Conservation (phyloP, 2,329 filamentous ascomycete species). For the Alternaria ventricosa region DNA sequence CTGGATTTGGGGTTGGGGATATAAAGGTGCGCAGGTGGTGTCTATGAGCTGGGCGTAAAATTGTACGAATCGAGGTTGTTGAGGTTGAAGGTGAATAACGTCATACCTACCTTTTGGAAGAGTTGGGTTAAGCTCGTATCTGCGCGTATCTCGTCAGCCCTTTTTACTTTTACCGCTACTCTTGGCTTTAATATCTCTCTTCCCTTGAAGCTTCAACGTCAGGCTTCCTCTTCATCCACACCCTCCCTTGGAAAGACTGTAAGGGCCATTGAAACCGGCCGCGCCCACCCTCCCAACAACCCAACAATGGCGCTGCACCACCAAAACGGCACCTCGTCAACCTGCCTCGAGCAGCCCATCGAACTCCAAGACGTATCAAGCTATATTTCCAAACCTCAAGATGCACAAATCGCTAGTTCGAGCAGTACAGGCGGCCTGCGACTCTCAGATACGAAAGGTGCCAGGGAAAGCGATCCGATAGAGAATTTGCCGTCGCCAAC, state of each 20-base stretch:
- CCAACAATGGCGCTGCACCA: slow-evolving; percentile 32
- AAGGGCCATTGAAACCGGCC: background rate
- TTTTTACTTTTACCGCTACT: background rate
- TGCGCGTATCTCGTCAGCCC: background rate
- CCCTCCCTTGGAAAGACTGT: slow-evolving; percentile 15
- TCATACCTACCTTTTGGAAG: background rate
- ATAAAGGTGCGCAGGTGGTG: background rate
- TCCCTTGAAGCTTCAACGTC: background rate
- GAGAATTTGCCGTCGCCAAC: slow-evolving; percentile 56
- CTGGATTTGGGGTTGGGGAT: background rate
- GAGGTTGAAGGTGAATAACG: background rate
- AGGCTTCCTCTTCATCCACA: background rate
- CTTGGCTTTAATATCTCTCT: background rate
- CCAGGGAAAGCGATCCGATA: slow-evolving; percentile 28
- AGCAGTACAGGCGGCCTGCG: slow-evolving; percentile 13
- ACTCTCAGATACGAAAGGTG: slow-evolving; percentile 23
- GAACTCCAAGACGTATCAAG: slow-evolving; percentile 40
- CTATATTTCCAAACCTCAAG: slow-evolving; percentile 25
- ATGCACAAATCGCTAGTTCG: slow-evolving; percentile 24
- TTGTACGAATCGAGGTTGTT: background rate
- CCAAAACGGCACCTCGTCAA: slow-evolving; percentile 44
- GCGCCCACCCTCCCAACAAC: background rate
- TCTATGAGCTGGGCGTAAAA: background rate
- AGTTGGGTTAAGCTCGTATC: background rate
- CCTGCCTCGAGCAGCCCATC: slow-evolving; percentile 40